Evolutionary conservation across 352 stramenopile genomes (phyloP), one percentile per base, ranked within the genome.

Genomic region (Elongisporangium undulatum): DNA sequence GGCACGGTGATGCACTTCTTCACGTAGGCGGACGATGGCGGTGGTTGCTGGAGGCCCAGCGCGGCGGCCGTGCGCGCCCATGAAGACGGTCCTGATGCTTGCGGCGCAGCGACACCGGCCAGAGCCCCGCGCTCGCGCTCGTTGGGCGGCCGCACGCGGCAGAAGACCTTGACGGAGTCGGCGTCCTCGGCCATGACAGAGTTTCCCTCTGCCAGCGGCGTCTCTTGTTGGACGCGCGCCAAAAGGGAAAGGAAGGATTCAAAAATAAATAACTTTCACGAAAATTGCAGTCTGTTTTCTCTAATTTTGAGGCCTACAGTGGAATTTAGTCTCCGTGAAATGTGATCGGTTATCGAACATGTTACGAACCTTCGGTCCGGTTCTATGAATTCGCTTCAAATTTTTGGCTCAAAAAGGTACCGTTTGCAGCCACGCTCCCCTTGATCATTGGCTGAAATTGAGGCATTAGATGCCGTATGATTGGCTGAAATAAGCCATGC

Each of bases 151-250:
- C 87, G 76, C 58, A 96, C 81, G 67, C 88, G 85, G 59, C 86
- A 95, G 66, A 95, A 93, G 50, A 96, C 88, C 56, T 86, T 79
- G 54, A 96, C 88, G 69, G 92, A 95, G 52, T 64, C 61, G 65
- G 87, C 74, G 54, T 85, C 74, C 19, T 59, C 61, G 20, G 50
- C 62, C 62, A 68, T 68, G 16, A 20, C 21, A 9, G 29, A 41
- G 29, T 41, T 41, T 41, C 29, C 29, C 29, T 41, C 1, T 9
- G 29, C 29, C 9, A 41, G 29, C 29, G 29, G 29, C 29, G 29
- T 41, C 29, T 41, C 29, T n/a, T n/a, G n/a, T 6, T 41, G 4
- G 5, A 9, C 5, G 29, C 29, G 29, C 29, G 29, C 29, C 29
- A 41, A 41, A 41, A 41, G 29, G 29, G 29, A 41, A 41, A 41